Conservation (phyloP, 352 stramenopile species). For the Phytophthora citrophthora region DNA sequence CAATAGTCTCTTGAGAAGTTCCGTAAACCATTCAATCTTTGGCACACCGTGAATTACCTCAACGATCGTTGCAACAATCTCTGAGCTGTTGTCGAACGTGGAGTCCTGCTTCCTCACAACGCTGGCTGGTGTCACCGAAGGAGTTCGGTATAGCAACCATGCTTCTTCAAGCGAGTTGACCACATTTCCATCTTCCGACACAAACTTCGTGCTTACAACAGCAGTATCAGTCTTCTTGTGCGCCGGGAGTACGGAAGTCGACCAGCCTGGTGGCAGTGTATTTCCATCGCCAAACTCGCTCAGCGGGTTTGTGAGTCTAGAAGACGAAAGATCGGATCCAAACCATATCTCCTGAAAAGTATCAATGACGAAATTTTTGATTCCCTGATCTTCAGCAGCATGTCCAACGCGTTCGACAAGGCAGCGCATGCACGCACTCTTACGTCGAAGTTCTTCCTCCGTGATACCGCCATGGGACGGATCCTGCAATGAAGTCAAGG, state of each 20-base stretch:
- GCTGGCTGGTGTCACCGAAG: constrained; percentile 62
- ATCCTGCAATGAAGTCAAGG: constrained; percentile 27
- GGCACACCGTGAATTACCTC: constrained; percentile 81
- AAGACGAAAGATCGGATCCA: constrained; percentile 57
- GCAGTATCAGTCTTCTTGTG: constrained; percentile 5
- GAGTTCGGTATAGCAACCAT: constrained; percentile 63
- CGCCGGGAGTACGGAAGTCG: constrained; percentile 12
- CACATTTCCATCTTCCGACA: constrained; percentile 63
- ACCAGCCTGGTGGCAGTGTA: constrained; percentile 65
- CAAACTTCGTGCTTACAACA: constrained; percentile 40
- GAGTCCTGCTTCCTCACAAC: constrained; percentile 68
- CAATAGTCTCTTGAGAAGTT: constrained; percentile 69
- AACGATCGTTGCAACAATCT: constrained; percentile 73
- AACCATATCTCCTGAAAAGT: constrained; percentile 91
- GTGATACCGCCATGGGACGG: constrained; percentile 10
- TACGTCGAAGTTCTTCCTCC: constrained; percentile 47
- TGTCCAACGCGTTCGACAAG: constrained; percentile 83
- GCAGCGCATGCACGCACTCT: constrained; percentile 74
- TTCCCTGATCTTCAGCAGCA: constrained; percentile 60
- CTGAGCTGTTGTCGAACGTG: constrained; percentile 66
- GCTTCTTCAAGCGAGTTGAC: constrained; percentile 61
- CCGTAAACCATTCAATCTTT: constrained; percentile 75
- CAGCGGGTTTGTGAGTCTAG: constrained; percentile 38
- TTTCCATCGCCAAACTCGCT: constrained; percentile 51
- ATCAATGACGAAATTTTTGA: constrained; percentile 90